Evolutionary conservation across 78 protist species (phyloP).

Genomic region (Dictyostelium firmibasis): DNA sequence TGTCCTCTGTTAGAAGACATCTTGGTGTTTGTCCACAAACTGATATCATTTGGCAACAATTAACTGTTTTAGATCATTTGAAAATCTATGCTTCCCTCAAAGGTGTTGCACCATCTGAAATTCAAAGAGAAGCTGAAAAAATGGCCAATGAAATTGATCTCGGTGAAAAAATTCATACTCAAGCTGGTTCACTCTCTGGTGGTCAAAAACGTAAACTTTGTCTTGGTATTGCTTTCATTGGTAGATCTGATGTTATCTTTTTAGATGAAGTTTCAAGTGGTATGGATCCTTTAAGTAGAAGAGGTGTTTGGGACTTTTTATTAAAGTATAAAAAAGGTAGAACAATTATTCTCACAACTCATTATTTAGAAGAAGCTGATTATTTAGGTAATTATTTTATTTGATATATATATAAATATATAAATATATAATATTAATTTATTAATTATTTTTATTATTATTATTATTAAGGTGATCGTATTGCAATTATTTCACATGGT

Average conservation of each 20-base stretch:
- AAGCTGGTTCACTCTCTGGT: constrained; percentile 70
- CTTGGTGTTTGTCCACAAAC: constrained; percentile 71
- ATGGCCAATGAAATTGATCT: constrained; percentile 43
- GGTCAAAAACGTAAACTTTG: constrained; percentile 89
- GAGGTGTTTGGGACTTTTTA: constrained; percentile 89
- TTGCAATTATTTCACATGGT: constrained; percentile 95
- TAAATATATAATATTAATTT: too few relatives aligned
- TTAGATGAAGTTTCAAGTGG: constrained; percentile 92
- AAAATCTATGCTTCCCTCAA: constrained; percentile 53
- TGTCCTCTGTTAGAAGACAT: constrained; percentile 21
- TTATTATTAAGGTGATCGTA: constrained; percentile 84
- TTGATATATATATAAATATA: too few relatives aligned
- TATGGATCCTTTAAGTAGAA: constrained; percentile 83
- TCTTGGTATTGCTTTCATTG: constrained; percentile 88
- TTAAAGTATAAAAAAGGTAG: constrained; percentile 55
- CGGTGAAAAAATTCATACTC: neutral
- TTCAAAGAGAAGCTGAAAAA: constrained; percentile 22
- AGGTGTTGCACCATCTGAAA: constrained; percentile 16
- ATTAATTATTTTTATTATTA: neutral
- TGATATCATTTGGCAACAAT: constrained; percentile 52
- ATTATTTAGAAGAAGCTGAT: constrained; percentile 97
- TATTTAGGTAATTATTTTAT: constrained; percentile 91
- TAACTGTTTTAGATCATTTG: constrained; percentile 70
- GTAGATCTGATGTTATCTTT: constrained; percentile 77
- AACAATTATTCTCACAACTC: constrained; percentile 91